These are phyloP conservation scores for Coffea eugenioides DNA, from an alignment of 257 asterid genomes.

Conservation along the genomic window DNA sequence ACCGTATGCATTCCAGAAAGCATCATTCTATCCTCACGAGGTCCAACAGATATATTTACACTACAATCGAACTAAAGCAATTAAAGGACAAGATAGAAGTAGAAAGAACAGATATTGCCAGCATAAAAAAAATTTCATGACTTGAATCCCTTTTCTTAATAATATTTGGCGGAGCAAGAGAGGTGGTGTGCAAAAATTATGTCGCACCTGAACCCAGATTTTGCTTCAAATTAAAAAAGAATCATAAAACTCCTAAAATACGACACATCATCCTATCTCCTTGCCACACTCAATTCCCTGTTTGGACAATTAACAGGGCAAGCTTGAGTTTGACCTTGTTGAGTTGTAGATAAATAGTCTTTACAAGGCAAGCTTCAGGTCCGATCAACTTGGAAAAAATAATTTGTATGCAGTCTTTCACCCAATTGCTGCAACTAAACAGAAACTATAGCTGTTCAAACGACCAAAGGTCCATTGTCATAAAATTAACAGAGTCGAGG, in stretches of 20 bases:
- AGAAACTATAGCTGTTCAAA: not conserved
- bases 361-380: not conserved
- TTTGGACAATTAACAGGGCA: not conserved
- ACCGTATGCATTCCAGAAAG: constrained; percentile 76
- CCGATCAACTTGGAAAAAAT: not conserved
- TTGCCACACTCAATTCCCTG: not conserved
- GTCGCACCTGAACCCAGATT: not conserved
- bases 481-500: not conserved
- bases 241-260: not conserved
- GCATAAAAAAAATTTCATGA: not conserved
- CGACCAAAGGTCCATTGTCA: constrained; percentile 2
- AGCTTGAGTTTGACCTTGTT: not conserved
- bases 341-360: not conserved
- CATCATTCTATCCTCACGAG: constrained; percentile 76
- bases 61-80: constrained; percentile 22
- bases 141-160: not conserved
- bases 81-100: not conserved
- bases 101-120: not conserved
- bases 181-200: not conserved
- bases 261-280: not conserved
- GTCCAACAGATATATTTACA: constrained; percentile 62
- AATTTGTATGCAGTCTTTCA: not conserved
- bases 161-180: not conserved
- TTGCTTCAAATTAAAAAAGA: not conserved
- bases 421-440: not conserved